Evolutionary conservation across 148 eudicot genomes (phyloP), one percentile per base, ranked within the genome.

Genomic region (Drosera capensis): DNA sequence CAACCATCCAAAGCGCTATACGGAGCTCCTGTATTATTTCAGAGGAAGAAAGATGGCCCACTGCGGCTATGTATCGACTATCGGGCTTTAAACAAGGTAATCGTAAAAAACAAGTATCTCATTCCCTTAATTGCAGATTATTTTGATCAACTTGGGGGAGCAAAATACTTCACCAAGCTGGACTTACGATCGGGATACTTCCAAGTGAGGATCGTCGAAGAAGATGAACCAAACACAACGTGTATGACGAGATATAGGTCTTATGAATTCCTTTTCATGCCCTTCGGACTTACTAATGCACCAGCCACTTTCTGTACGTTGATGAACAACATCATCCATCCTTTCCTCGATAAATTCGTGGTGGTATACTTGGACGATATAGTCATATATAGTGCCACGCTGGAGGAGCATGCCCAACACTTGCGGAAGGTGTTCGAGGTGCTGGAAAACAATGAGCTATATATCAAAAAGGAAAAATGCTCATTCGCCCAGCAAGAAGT

Each of bases 261-360:
- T 3, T 40, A 7, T 15, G 43, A 40, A 11, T 40, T 40, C 43
- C 11, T 40, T 1, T 19, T 40, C 3, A 40, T 40, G 20, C 43
- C 43, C 20, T 40, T 40, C 11, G 43, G 11, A n/a, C 18, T 18
- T 6, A 15, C 19, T 1, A 40, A n/a, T 15, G 19, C 43, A 6
- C 43, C 11, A 14, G 43, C 43, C 11, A 40, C 21, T 3, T 0
- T 40, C 18, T 40, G 21, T 15, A 40, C 43, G 1, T 40, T 40
- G 20, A 40, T 40, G 43, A 40, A 40, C 11, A 40, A 40, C 7
- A 7, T 40, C 43, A 14, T 40, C 43, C 43, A 40, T 21, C 19
- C 43, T 2, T 40, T 40, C 43, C 11, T 40, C 2, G 43, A 18
- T 3, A 40, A 40, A 11, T 40, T 40, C 13, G 21, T 34, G 4